Conservation (phyloP, 73 alveolate genomes). For the Breviolum minutum region DNA sequence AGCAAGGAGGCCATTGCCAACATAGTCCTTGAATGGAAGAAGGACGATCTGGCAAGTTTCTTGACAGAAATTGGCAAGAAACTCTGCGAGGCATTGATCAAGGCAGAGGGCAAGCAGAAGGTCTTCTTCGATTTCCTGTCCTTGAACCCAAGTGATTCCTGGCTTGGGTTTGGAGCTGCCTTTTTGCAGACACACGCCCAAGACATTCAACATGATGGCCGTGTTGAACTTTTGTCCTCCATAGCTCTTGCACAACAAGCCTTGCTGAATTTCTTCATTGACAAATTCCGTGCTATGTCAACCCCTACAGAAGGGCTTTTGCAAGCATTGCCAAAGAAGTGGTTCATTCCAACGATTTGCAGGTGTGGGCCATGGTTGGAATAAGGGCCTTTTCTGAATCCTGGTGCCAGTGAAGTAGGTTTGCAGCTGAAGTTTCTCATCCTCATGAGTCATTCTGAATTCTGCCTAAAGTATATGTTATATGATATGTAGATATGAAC, state of each 20-base stretch:
- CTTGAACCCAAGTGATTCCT: no score
- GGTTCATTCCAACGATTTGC: neutral
- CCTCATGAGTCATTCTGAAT: no score
- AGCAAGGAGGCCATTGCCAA: neutral
- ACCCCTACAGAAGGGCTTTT: neutral
- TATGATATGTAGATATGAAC: no score
- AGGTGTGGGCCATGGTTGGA: no score
- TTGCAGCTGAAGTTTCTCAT: no score
- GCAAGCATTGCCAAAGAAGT: neutral
- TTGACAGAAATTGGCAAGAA: neutral
- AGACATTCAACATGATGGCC: no score
- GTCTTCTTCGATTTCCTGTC: neutral
- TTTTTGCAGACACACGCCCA: no score
- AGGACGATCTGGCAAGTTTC: neutral
- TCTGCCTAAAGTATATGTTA: no score
- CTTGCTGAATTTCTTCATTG: neutral
- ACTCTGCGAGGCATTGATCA: neutral
- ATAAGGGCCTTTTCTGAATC: no score
- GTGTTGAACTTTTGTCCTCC: no score
- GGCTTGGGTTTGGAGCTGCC: no score
- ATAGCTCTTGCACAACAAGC: neutral
- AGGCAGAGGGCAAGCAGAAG: neutral
- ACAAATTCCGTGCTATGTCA: neutral
- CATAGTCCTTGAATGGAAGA: neutral
- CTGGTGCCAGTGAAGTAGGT: no score